phyloP scores from a whole-genome alignment of 2,329 filamentous ascomycete genomes.

The Penicillium sp. region DNA sequence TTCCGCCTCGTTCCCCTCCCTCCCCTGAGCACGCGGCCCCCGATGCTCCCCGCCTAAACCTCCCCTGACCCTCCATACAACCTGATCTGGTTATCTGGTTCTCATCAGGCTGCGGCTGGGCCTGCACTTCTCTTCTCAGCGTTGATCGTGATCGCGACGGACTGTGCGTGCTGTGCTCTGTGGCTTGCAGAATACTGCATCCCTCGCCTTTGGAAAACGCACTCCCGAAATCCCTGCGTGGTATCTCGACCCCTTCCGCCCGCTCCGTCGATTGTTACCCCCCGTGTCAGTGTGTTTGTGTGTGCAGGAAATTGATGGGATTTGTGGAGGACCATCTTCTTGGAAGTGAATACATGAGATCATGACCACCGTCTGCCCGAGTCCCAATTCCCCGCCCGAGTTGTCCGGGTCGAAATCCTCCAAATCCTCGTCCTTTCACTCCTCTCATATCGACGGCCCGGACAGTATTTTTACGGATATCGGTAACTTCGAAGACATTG shows the following conservation, averaged over 20 bases:
- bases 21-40: conserved; percentile 4
- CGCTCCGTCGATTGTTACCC: conserved; percentile 10
- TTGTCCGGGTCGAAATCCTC: conserved; percentile 82
- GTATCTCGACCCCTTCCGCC: conserved; percentile 17
- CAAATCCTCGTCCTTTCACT: conserved; percentile 82
- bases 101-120: conserved; percentile 21
- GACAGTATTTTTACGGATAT: conserved; percentile 64
- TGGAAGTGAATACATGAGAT: conserved; percentile 30
- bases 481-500: conserved; percentile 88
- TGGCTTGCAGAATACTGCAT: not conserved
- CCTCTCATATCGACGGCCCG: conserved; percentile 63
- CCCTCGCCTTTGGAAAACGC: conserved; percentile 5
- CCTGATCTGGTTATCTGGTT: conserved; percentile 19
- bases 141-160: conserved; percentile 13
- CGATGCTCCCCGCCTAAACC: conserved; percentile 7
- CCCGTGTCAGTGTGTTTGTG: conserved; percentile 8
- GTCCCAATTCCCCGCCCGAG: conserved; percentile 66
- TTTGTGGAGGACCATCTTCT: conserved; percentile 11
- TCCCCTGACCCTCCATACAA: conserved; percentile 18
- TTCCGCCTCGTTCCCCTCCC: conserved; percentile 2
- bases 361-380: conserved; percentile 43
- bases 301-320: conserved; percentile 4
- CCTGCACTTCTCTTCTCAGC: conserved; percentile 21
- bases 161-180: conserved; percentile 8
- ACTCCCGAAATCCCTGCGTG: conserved; percentile 13